These are phyloP conservation scores for Rhizomucor pusillus DNA, from an alignment of 371 early-diverging fungal genomes.

Conservation along the genomic window DNA sequence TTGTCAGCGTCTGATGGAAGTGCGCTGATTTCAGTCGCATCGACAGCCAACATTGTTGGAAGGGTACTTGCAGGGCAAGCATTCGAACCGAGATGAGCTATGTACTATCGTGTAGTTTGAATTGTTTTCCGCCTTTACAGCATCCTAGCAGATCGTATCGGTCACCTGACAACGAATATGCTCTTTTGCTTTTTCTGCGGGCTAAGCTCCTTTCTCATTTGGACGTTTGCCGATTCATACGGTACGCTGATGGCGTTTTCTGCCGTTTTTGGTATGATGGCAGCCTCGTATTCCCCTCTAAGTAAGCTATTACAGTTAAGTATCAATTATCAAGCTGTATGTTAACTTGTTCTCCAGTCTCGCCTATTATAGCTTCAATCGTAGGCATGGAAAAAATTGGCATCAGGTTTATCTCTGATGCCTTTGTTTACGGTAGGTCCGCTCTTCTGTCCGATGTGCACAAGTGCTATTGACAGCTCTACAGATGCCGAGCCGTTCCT, in stretches of 20 bases:
- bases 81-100: not conserved
- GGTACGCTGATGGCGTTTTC: slow-evolving; percentile 38
- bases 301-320: no score
- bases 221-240: slow-evolving; percentile 48
- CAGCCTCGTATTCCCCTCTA: no score
- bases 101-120: not conserved
- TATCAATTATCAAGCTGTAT: no score
- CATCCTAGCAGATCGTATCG: slow-evolving; percentile 39
- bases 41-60: slow-evolving; percentile 58
- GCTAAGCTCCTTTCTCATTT: slow-evolving; percentile 34
- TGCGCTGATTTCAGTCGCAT: slow-evolving; percentile 32
- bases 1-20: slow-evolving; percentile 28
- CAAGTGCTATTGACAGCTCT: no score
- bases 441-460: no score
- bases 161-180: slow-evolving; percentile 40
- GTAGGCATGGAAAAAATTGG: no score
- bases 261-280: no score
- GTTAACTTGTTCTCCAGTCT: no score
- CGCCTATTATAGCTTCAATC: no score
- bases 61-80: slow-evolving; percentile 38
- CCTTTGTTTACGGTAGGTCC: no score
- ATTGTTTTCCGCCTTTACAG: slow-evolving; percentile 13
- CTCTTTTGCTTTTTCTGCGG: slow-evolving; percentile 18
- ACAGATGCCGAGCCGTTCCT: no score
- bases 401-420: no score